These are phyloP conservation scores for Erythrophleum ivorense DNA, from an alignment of 331 rosid genomes.

Conservation along the genomic window DNA sequence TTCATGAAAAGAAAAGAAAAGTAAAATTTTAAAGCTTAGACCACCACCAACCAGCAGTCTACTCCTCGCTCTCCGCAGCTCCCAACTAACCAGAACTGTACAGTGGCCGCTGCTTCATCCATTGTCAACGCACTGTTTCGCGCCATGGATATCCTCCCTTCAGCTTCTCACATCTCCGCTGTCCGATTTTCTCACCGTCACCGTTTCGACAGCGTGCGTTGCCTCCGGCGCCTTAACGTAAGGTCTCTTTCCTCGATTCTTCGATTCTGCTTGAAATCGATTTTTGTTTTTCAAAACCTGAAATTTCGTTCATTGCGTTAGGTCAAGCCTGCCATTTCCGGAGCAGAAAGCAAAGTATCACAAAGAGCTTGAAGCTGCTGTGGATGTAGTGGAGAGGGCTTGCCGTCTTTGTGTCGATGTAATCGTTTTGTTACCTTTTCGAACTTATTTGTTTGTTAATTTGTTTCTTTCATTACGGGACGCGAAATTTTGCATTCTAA, in stretches of 20 bases:
- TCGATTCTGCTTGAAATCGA: neutral
- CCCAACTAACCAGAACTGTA: neutral
- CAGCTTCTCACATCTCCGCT: slow-evolving; percentile 49
- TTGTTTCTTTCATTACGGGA: neutral
- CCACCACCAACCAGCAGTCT: neutral
- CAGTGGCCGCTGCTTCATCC: neutral
- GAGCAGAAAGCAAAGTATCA: slow-evolving; percentile 54
- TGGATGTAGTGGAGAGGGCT: slow-evolving; percentile 75
- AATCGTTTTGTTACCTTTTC: neutral
- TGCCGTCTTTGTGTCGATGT: slow-evolving; percentile 71
- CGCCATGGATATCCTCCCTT: neutral
- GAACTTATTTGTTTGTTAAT: neutral
- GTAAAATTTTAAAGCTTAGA: too few relatives aligned
- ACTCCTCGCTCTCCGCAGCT: neutral
- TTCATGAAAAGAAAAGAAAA: too few relatives aligned
- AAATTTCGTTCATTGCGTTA: slow-evolving; percentile 1
- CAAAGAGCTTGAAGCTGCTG: slow-evolving; percentile 78
- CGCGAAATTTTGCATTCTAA: neutral
- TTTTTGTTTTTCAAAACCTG: neutral
- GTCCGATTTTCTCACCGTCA: slow-evolving; percentile 41
- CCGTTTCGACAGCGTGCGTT: slow-evolving; percentile 29
- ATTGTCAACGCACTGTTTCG: neutral
- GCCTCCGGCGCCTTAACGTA: neutral
- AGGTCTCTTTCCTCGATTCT: slow-evolving; percentile 34
- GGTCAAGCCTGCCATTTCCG: neutral